These are phyloP conservation scores for Ogataea angusta DNA, from an alignment of 805 yeast genomes.

Conservation along the genomic window DNA sequence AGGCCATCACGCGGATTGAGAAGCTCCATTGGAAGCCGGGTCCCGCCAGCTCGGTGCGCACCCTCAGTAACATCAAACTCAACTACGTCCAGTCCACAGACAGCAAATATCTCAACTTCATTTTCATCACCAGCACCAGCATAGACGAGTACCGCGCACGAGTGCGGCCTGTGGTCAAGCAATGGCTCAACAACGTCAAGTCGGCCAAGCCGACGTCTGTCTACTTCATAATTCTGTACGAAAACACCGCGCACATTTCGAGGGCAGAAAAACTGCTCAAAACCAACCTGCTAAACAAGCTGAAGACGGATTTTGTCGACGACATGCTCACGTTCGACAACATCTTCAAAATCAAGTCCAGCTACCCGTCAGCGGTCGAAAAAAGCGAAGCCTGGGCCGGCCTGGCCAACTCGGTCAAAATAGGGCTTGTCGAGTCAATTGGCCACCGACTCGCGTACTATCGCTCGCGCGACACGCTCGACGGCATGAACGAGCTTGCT, in stretches of 20 bases:
- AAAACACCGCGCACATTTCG: conserved; percentile 25
- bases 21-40: conserved; percentile 68
- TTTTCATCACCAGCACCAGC: conserved; percentile 64
- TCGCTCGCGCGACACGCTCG: conserved; percentile 23
- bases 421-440: conserved; percentile 52
- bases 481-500: conserved; percentile 31
- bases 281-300: conserved; percentile 30
- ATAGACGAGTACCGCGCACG: conserved; percentile 74
- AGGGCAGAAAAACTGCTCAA: conserved; percentile 28
- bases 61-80: conserved; percentile 59
- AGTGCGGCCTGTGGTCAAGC: conserved; percentile 76
- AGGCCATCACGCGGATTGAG: conserved; percentile 49
- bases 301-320: conserved; percentile 31
- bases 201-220: conserved; percentile 51
- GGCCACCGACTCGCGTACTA: conserved; percentile 42
- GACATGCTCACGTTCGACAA: conserved; percentile 30
- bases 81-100: conserved; percentile 49
- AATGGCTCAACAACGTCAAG: conserved; percentile 61
- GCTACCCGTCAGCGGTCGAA: conserved; percentile 35
- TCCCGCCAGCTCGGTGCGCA: conserved; percentile 50
- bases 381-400: conserved; percentile 51
- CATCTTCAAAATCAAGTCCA: conserved; percentile 39
- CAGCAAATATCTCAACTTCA: conserved; percentile 50
- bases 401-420: conserved; percentile 43
- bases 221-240: conserved; percentile 52